Evolutionary conservation across 805 yeast genomes (phyloP), one percentile per base, ranked within the genome.

Genomic region (Candida maesae): DNA sequence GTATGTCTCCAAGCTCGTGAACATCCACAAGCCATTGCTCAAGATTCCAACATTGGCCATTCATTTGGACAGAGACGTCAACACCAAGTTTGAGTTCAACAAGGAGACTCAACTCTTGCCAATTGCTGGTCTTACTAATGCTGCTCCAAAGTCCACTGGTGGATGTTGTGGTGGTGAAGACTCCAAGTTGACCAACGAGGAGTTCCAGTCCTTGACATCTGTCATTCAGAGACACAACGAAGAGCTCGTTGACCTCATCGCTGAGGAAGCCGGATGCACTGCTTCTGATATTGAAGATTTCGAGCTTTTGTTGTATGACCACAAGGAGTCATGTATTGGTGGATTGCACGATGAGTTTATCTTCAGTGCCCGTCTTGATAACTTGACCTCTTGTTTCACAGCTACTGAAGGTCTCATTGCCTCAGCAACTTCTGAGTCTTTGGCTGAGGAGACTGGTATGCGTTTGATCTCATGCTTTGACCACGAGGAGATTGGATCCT

Each of bases 21-120:
- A 88, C 63, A 73, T 93, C 47, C 78, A 84, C 49, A 83, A 77
- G 60, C 97, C 99, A 2, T 59, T 91, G 39, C 70, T 93, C 55
- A 79, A 96, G 55, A 91, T 91, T 40, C 98, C 99, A 35, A 88
- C 97, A 1, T 71, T 91, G 59, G 98, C 98, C 13, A 90, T 91
- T 47, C 99, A 91, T 65, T 70, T 91, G 51, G 81, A 86, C 55
- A 75, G 95, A 52, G 84, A 78, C 24, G 85, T 79, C 26, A 81
- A 82, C 59, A 68, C 68, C 40, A 86, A 85, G 62, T 86, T 90
- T 54, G 95, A 87, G 58, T 86, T 88, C 66, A 88, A 93, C 67
- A 84, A 80, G 56, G 98, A 91, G 65, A 74, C 88, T 3, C 90
- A 91, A 45, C 68, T 91, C 55, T 69, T 80, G 33, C 98, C 99